Percentiles rank a stretch among this genome's conserved stretches.
These are phyloP conservation scores for Sicyos baderoa DNA, from an alignment of 306 rosid species.

Conservation along the genomic window DNA sequence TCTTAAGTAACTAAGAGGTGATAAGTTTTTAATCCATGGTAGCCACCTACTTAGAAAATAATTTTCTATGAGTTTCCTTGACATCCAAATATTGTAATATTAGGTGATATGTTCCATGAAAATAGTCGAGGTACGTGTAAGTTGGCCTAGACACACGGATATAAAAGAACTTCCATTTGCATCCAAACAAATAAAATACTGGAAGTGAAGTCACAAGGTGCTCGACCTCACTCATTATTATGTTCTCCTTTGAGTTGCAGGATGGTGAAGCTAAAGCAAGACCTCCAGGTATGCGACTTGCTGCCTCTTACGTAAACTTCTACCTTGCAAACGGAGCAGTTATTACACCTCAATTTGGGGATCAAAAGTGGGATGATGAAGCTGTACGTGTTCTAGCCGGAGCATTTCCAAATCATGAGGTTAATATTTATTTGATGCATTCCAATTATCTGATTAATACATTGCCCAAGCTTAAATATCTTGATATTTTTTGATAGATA, in stretches of 20 bases:
- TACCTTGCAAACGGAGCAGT: conserved; percentile 83
- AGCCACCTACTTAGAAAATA: too few species aligned
- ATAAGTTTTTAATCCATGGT: too few species aligned
- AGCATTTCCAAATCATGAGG: conserved; percentile 65
- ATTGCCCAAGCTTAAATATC: neutral
- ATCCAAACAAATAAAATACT: too few species aligned
- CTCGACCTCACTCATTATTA: neutral
- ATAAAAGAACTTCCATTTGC: too few species aligned
- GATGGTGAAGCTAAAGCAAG: conserved; percentile 54
- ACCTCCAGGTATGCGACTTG: conserved; percentile 64
- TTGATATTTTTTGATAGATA: neutral
- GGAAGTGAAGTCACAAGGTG: neutral
- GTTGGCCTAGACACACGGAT: too few species aligned
- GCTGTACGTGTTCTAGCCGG: conserved; percentile 57
- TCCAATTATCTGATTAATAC: neutral
- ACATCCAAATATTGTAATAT: too few species aligned
- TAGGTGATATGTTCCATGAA: too few species aligned
- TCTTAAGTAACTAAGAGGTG: too few species aligned
- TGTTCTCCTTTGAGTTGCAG: conserved; percentile 20
- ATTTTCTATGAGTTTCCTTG: too few species aligned
- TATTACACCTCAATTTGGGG: conserved; percentile 81
- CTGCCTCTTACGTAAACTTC: conserved; percentile 86
- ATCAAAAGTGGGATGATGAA: conserved; percentile 71
- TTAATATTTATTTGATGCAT: conserved; percentile 28
- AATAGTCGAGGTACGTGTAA: too few species aligned